Evolutionary conservation across 2,329 filamentous ascomycete species (phyloP).

Genomic region (Colletotrichum orbiculare): DNA sequence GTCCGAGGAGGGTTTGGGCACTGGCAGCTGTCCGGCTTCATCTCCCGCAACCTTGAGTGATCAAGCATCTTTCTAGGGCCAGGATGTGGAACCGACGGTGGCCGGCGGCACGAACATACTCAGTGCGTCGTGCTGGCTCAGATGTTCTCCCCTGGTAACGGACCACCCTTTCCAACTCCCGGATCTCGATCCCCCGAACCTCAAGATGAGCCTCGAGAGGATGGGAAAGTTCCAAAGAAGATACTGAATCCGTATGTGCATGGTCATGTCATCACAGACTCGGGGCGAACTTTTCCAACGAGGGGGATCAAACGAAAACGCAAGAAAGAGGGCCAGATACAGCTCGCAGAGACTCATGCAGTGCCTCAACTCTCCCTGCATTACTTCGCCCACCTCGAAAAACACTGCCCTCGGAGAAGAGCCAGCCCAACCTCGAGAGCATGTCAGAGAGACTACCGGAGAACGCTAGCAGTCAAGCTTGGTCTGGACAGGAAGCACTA

Average conservation of each 20-base stretch:
- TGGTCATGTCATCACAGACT: neutral
- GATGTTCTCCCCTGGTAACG: conserved; percentile 19
- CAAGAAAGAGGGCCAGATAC: neutral
- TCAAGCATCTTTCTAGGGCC: conserved; percentile 1
- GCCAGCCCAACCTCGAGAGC: neutral
- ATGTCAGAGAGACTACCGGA: conserved; percentile 24
- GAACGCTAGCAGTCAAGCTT: conserved; percentile 14
- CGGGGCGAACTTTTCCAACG: neutral
- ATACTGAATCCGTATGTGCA: neutral
- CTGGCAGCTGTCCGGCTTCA: conserved; percentile 13
- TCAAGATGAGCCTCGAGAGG: conserved; percentile 8
- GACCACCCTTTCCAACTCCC: conserved; percentile 2
- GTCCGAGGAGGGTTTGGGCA: neutral
- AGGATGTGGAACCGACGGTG: conserved; percentile 14
- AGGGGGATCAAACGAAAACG: conserved; percentile 13
- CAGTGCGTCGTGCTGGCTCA: conserved; percentile 4
- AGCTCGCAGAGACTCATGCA: neutral
- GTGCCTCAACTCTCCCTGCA: conserved; percentile 9
- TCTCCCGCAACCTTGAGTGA: conserved; percentile 1
- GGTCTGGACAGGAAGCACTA: conserved; percentile 30
- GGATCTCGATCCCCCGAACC: neutral
- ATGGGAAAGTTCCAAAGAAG: neutral
- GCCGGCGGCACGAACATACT: conserved; percentile 10
- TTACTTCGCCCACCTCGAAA: neutral
- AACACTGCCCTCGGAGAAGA: neutral